These are phyloP conservation scores for Eimeria mitis DNA, from an alignment of 169 alveolate genomes.

Conservation along the genomic window DNA sequence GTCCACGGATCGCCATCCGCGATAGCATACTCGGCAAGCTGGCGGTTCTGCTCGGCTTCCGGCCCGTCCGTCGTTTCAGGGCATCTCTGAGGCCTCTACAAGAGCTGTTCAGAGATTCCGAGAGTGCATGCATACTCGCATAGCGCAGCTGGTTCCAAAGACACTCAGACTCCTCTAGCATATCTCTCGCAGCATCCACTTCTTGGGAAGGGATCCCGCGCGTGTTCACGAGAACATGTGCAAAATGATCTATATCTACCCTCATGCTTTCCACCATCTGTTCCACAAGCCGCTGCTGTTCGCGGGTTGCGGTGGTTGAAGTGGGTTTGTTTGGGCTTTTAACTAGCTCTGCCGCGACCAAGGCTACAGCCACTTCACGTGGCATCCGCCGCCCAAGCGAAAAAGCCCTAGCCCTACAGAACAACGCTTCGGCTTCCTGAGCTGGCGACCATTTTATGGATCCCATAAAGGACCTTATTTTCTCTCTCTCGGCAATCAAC, in stretches of 20 bases:
- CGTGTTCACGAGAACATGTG: background rate
- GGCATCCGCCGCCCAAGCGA: conserved; percentile 1
- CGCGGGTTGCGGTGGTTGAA: background rate
- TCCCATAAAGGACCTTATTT: background rate
- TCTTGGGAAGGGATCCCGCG: background rate
- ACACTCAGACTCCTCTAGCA: background rate
- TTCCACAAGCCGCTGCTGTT: background rate
- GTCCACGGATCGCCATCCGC: too few relatives aligned
- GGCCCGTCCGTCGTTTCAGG: background rate
- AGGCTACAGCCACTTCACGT: background rate
- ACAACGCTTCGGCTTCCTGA: background rate
- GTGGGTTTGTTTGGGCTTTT: background rate
- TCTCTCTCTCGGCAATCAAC: background rate
- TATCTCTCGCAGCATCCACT: background rate
- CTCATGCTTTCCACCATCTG: background rate
- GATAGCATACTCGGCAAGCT: background rate
- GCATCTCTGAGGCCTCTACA: background rate
- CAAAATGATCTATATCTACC: background rate
- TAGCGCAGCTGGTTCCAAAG: background rate
- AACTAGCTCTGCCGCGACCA: background rate
- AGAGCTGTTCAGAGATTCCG: background rate
- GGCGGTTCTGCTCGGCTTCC: background rate
- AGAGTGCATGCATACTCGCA: background rate
- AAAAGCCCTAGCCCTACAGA: background rate
- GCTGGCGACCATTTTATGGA: background rate